A percentile compares a stretch with the other conserved stretches of the same genome.
phyloP scores from a whole-genome alignment of 2,329 filamentous ascomycete species.

The Talaromyces sp. region DNA sequence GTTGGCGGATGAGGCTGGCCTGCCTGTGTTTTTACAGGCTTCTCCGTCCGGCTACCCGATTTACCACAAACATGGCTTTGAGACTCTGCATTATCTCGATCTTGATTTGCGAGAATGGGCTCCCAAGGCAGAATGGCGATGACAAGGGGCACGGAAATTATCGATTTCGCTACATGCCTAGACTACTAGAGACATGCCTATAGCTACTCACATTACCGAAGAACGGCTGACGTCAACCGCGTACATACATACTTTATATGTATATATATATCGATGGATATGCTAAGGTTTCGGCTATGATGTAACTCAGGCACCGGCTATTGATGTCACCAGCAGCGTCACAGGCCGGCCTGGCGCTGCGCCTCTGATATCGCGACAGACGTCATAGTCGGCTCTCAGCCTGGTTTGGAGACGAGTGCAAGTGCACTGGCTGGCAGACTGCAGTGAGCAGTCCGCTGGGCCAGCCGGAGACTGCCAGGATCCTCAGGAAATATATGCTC shows the following conservation, averaged over 20 bases:
- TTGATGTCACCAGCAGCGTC: background rate
- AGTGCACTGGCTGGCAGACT: too few relatives aligned
- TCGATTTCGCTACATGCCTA: conserved; percentile 3
- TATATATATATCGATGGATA: background rate
- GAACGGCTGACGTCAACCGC: background rate
- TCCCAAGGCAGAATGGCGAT: background rate
- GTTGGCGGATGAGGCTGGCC: background rate
- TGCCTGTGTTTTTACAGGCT: conserved; percentile 3
- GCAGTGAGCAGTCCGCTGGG: background rate
- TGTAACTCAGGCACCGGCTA: background rate
- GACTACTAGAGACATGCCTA: background rate
- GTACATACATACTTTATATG: background rate
- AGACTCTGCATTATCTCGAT: conserved; percentile 4
- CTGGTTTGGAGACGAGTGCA: too few relatives aligned
- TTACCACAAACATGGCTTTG: background rate
- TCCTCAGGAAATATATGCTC: too few relatives aligned
- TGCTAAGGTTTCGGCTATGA: background rate
- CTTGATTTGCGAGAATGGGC: conserved; percentile 1
- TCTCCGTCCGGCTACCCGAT: background rate
- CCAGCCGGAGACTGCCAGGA: too few relatives aligned
- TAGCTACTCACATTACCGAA: background rate
- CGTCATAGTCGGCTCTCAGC: too few relatives aligned
- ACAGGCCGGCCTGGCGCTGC: background rate
- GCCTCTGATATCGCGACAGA: conserved; percentile 8
- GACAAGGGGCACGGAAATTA: conserved; percentile 5